A percentile compares a stretch with the other conserved stretches of the same genome.
Conservation (phyloP, 768 basidiomycete species). For the Phlebiopsis flavidoalba region DNA sequence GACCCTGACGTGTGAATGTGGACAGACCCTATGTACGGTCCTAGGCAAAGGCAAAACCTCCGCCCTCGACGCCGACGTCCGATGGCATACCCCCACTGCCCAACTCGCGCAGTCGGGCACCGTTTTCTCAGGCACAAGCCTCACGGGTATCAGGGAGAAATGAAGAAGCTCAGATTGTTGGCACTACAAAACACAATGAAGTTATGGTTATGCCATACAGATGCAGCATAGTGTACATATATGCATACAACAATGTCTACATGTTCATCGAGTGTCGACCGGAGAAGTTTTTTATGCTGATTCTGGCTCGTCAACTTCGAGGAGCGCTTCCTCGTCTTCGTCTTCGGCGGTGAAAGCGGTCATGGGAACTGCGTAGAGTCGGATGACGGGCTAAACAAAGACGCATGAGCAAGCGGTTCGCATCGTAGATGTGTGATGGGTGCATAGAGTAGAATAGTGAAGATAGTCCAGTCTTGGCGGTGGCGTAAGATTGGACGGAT, state of each 20-base stretch:
- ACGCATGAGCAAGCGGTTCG: background rate
- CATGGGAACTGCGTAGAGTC: slow-evolving; percentile 88
- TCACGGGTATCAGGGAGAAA: background rate
- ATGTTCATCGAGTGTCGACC: background rate
- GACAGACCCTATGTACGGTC: background rate
- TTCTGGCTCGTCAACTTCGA: slow-evolving; percentile 40
- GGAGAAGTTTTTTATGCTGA: slow-evolving; percentile 12
- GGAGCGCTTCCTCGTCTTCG: slow-evolving; percentile 48
- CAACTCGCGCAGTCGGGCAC: background rate
- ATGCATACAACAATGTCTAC: slow-evolving; percentile 1
- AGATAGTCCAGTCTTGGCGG: no score
- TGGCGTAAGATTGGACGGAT: no score
- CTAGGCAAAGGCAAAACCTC: background rate
- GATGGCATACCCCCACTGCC: background rate
- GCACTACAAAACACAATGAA: background rate
- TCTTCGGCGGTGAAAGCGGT: slow-evolving; percentile 83
- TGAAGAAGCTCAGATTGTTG: background rate
- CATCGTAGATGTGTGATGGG: no score
- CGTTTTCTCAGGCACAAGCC: background rate
- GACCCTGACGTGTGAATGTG: no score
- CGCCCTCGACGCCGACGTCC: background rate
- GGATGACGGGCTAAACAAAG: slow-evolving; percentile 75
- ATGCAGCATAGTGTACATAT: slow-evolving; percentile 1
- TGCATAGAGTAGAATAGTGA: no score
- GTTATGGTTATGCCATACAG: background rate